Evolutionary conservation across 1,284 basidiomycete species (phyloP).

Genomic region (Wallemia mellicola): DNA sequence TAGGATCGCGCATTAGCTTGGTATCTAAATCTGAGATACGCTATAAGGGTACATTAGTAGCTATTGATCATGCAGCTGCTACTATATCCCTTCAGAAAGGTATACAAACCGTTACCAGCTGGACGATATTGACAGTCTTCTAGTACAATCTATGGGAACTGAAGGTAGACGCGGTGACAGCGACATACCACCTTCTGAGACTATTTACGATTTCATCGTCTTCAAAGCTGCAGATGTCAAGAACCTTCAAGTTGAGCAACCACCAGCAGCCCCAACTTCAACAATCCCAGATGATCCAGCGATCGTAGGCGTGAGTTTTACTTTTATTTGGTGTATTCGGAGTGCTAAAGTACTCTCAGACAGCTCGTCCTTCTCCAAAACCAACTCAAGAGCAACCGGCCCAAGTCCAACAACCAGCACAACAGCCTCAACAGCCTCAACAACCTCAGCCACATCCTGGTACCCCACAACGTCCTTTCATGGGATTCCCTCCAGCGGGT

Average conservation of each 20-base stretch:
- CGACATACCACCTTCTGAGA: neutral
- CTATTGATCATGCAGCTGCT: slow-evolving; percentile 1
- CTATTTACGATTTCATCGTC: slow-evolving; percentile 1
- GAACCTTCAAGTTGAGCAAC: neutral
- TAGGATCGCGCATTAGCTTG: neutral
- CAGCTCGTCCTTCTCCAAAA: neutral
- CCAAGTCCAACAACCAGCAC: neutral
- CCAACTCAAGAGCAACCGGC: neutral
- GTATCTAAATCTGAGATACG: neutral
- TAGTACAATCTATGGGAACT: neutral
- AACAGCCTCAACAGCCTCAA: no score
- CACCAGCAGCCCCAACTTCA: neutral
- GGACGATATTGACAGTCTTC: neutral
- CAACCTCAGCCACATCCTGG: no score
- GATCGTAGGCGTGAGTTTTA: neutral
- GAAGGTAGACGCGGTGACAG: neutral
- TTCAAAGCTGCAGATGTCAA: slow-evolving; percentile 1
- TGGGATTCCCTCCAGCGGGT: neutral
- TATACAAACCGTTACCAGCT: neutral
- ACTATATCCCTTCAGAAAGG: slow-evolving; percentile 1
- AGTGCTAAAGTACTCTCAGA: neutral
- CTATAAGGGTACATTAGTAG: neutral
- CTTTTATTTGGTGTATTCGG: neutral
- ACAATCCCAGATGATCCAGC: neutral
- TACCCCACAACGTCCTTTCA: no score